Evolutionary conservation across 495 filamentous ascomycete species (phyloP).

Genomic region (Aspergillus sparsus): DNA sequence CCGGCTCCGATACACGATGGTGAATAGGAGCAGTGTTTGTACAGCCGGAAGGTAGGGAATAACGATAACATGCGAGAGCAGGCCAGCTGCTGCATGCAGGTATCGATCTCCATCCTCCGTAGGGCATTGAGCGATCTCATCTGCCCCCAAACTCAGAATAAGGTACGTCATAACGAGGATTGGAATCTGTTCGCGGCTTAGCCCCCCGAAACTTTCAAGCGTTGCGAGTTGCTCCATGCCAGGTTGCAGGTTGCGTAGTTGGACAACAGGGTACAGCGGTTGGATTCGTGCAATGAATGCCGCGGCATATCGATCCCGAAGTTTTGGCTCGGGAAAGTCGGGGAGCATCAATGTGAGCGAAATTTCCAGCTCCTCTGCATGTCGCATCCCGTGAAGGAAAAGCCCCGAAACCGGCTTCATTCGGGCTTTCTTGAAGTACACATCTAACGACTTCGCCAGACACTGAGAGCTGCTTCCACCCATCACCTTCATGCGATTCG

Average conservation of each 20-base stretch:
- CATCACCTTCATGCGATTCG: constrained; percentile 19
- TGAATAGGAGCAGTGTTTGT: constrained; percentile 19
- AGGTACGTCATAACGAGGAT: constrained; percentile 16
- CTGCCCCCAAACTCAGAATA: constrained; percentile 16
- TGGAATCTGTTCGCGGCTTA: constrained; percentile 13
- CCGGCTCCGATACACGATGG: constrained; percentile 14
- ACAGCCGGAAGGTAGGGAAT: constrained; percentile 19
- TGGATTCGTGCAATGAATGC: constrained; percentile 13
- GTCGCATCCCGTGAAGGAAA: constrained; percentile 20
- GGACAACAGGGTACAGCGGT: constrained; percentile 18
- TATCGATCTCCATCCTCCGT: constrained; percentile 20
- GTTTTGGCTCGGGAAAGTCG: constrained; percentile 1
- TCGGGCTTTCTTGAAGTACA: constrained; percentile 20
- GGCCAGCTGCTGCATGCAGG: constrained; percentile 15
- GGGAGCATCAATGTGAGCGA: constrained; percentile 14
- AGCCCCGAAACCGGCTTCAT: constrained; percentile 17
- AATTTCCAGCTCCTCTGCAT: constrained; percentile 20
- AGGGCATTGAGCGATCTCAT: constrained; percentile 3
- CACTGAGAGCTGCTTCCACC: constrained; percentile 24
- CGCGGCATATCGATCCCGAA: constrained; percentile 1
- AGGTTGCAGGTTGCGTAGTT: not conserved
- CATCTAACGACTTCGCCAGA: constrained; percentile 22
- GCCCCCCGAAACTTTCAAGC: not conserved
- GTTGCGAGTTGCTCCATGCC: constrained; percentile 5
- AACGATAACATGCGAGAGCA: constrained; percentile 18